Conservation (phyloP, 495 filamentous ascomycete species). For the Podospora didyma region DNA sequence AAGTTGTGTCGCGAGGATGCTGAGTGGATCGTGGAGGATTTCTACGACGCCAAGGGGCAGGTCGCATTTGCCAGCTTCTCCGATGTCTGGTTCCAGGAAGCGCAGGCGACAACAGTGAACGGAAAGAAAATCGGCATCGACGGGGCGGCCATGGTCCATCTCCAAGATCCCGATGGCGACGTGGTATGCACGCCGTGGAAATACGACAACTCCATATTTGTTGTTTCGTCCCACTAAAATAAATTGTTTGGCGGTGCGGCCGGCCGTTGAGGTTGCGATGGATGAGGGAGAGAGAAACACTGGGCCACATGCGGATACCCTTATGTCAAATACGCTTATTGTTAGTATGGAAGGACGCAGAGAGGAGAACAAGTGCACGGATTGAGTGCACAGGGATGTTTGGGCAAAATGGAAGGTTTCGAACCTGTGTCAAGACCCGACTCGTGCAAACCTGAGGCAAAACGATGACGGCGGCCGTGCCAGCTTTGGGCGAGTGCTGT, state of each 20-base stretch:
- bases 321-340: too few relatives aligned
- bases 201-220: constrained; percentile 25
- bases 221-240: constrained; percentile 7
- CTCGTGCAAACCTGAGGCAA: too few relatives aligned
- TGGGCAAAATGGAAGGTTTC: too few relatives aligned
- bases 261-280: too few relatives aligned
- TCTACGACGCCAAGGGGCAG: constrained; percentile 20
- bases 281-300: too few relatives aligned
- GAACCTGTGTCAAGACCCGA: too few relatives aligned
- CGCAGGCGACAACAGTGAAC: constrained; percentile 15
- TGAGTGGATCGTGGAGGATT: constrained; percentile 41
- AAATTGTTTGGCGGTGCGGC: neutral
- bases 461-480: too few relatives aligned
- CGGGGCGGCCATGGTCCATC: constrained; percentile 24
- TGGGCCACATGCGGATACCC: too few relatives aligned
- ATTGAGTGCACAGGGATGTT: too few relatives aligned
- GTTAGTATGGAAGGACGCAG: too few relatives aligned
- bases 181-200: constrained; percentile 19
- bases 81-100: constrained; percentile 33
- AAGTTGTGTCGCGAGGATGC: constrained; percentile 28
- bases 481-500: too few relatives aligned
- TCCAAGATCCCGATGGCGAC: constrained; percentile 14
- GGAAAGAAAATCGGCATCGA: constrained; percentile 22
- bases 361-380: too few relatives aligned
- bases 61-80: constrained; percentile 32